Evolutionary conservation across 768 basidiomycete genomes (phyloP).

Genomic region (Hypholoma fasciculare): DNA sequence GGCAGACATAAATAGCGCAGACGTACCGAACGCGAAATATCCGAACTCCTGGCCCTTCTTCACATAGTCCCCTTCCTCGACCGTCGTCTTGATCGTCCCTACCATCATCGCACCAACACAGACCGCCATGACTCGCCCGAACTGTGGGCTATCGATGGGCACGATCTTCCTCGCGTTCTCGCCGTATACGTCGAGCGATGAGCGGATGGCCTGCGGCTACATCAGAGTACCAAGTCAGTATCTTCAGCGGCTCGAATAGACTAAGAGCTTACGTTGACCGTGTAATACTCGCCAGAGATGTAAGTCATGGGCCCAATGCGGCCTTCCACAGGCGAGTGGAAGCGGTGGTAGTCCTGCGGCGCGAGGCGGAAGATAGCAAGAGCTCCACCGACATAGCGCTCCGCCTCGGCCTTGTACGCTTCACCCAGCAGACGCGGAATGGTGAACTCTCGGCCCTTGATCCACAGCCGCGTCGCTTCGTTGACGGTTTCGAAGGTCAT

Average conservation of each 20-base stretch:
- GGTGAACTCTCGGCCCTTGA: constrained; percentile 94
- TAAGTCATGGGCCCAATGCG: constrained; percentile 79
- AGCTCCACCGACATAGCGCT: constrained; percentile 76
- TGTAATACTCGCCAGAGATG: constrained; percentile 93
- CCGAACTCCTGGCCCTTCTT: constrained; percentile 88
- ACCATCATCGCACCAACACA: constrained; percentile 97
- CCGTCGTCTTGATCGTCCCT: constrained; percentile 84
- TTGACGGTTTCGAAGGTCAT: constrained; percentile 88
- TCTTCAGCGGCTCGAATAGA: too few species aligned
- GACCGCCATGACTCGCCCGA: constrained; percentile 90
- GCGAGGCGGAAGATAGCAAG: constrained; percentile 90
- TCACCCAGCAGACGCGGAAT: constrained; percentile 80
- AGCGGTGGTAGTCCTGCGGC: constrained; percentile 95
- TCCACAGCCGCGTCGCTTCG: constrained; percentile 91
- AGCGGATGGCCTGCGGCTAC: constrained; percentile 92
- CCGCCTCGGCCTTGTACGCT: constrained; percentile 65
- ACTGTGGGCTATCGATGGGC: constrained; percentile 85
- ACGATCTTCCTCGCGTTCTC: constrained; percentile 94
- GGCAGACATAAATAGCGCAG: neutral
- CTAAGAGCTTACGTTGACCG: too few species aligned
- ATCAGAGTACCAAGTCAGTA: neutral
- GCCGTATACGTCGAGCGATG: constrained; percentile 88
- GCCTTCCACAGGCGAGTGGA: constrained; percentile 87
- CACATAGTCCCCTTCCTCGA: constrained; percentile 80
- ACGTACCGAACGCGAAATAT: constrained; percentile 91